Evolutionary conservation across 805 yeast genomes (phyloP), one percentile per base, ranked within the genome.

Genomic region (Nakazawaea ishiwadae): DNA sequence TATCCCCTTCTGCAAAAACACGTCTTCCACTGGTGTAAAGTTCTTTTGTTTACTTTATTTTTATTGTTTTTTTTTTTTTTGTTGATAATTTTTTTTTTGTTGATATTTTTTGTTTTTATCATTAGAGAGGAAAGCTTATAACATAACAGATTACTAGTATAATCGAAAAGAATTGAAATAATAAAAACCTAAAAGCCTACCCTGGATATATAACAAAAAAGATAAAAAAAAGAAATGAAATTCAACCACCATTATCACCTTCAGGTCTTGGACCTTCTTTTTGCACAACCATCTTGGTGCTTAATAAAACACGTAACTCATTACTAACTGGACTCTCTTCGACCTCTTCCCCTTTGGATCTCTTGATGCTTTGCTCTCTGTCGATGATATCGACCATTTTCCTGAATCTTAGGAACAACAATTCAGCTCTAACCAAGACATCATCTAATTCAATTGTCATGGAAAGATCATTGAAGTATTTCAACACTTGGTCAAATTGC

Each of bases 401-500:
- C 53, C 79, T 75, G 59, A 89, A 93, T 49, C 84, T 77, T 49
- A 86, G 69, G 55, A 89, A 93, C 28, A 91, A 65, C 23, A 87
- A 68, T 56, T 93, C 98, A 4, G 95, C 81, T 31, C 96, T 70
- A n/a, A 85, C 78, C 39, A 91, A 69, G 33, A 89, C 65, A 49
- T 86, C 95, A 35, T 84, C 77, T 51, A 89, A 65, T 44, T 86
- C 80, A 66, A 88, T 68, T 2, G 80, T 73, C 68, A 83, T 83
- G 37, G 87, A 79, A 45, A 93, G 70, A 53, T 91, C 97, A 62
- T 93, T 93, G 77, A 91, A 84, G 58, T 84, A 93, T 64, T 85
- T 88, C 54, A 93, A 72, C 19, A 93, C 90, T 58, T 91, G 96
- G 56, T 93, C 98, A 63, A 93, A 91, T 47, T 81, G 79, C 24